Base-by-base conservation (phyloP, 805 yeast species). In the Kuraishia piskuri region DNA sequence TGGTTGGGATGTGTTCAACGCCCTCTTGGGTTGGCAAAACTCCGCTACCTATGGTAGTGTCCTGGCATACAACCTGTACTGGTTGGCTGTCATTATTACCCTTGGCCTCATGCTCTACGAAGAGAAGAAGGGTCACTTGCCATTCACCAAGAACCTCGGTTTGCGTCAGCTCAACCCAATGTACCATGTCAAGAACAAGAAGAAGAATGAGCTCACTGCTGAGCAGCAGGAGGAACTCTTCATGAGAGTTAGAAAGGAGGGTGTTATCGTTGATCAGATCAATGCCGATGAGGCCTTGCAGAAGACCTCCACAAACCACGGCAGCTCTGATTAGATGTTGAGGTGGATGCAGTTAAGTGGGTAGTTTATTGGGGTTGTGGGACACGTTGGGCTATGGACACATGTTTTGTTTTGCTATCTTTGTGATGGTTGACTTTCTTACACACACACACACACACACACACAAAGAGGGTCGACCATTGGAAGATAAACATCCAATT, bases 1-100 rank as follows among this genome's bases (percentile, higher is more conserved):
- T 61, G 98, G 97, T 74, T 92, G 98, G 98, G 96, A 90, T 79
- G 84, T 92, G 57, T 92, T 92, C 79, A 92, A 92, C 66, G 89
- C 97, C 24, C 70, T 92, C 54, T 75, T 92, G 58, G 99, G 98
- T 57, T 92, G 99, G 99, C 96, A 90, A 74, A 92, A 92, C 72
- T 81, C 96, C 52, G 98, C 97, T 55, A 90, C 96, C 59, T 80
- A 88, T 67, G 96, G 97, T 54, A 89, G 97, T 4, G 91, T 92
- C 55, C 73, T 92, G 52, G 81, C 91, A 50, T 92, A 92, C 77
- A 90, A 90, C 73, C 59, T 86, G 57, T 92, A 92, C 76, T 92
- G 99, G 99, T 61, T 91, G 53, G 68, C 71, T 46, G 67, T 90
- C 53, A 85, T 86, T 57, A 56, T 73, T 22, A 69, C 76, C 40